phyloP scores from a whole-genome alignment of 2,329 filamentous ascomycete genomes.

The Colletotrichum sp. region DNA sequence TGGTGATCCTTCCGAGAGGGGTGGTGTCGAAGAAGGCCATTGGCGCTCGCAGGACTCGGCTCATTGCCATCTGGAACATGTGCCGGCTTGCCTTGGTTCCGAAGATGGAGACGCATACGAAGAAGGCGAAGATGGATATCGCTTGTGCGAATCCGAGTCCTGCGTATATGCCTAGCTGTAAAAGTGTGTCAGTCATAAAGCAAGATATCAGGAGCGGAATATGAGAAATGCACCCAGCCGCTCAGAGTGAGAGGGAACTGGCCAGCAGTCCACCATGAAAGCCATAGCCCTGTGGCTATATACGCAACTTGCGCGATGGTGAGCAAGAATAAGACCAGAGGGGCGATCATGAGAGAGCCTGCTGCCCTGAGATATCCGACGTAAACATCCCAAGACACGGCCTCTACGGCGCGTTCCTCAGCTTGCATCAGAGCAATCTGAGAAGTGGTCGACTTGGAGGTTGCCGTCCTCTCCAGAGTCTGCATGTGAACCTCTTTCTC shows the following conservation, averaged over 20 bases:
- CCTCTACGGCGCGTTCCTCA: conserved; percentile 71
- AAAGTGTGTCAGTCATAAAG: neutral
- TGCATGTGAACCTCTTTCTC: conserved; percentile 46
- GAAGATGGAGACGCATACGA: conserved; percentile 74
- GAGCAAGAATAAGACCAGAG: conserved; percentile 66
- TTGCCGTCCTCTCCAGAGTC: conserved; percentile 60
- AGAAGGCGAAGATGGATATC: conserved; percentile 78
- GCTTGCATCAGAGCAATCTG: conserved; percentile 67
- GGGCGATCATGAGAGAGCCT: conserved; percentile 70
- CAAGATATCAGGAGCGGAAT: neutral
- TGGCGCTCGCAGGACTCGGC: conserved; percentile 68
- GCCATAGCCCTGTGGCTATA: conserved; percentile 73
- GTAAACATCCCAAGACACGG: conserved; percentile 82
- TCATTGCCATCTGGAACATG: conserved; percentile 81
- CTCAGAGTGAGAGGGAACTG: conserved; percentile 49
- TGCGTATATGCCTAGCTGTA: conserved; percentile 63
- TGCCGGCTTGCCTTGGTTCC: conserved; percentile 81
- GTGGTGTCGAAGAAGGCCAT: conserved; percentile 97
- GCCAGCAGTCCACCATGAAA: conserved; percentile 88
- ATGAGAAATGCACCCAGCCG: neutral
- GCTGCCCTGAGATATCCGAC: conserved; percentile 76
- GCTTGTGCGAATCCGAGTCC: conserved; percentile 74
- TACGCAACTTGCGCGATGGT: conserved; percentile 70
- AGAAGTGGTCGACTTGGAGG: conserved; percentile 22
- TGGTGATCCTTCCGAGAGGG: conserved; percentile 92